Evolutionary conservation across 805 yeast genomes (phyloP).

Genomic region (Trichomonascus vanleenenianus): DNA sequence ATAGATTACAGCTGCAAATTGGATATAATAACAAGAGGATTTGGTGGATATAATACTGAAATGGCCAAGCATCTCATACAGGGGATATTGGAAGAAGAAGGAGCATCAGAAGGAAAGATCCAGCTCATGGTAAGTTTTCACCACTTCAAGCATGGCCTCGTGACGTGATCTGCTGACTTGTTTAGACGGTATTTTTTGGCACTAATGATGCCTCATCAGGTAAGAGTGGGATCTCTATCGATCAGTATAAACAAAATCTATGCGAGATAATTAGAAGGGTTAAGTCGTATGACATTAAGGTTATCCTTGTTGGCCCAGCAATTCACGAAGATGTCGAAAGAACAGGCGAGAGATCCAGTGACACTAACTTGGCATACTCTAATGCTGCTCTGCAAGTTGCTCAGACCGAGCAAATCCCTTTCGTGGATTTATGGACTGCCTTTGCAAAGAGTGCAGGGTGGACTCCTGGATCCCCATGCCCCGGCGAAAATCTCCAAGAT

Average conservation of each 20-base stretch:
- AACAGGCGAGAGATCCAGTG: not conserved
- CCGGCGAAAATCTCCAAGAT: not conserved
- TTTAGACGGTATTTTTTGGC: not conserved
- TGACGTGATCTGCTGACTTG: not conserved
- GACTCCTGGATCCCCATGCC: not conserved
- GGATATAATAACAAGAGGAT: not conserved
- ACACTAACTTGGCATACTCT: not conserved
- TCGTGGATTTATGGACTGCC: not conserved
- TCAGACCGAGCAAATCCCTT: not conserved
- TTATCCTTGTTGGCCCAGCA: not conserved
- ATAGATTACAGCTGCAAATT: not conserved
- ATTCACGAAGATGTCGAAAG: not conserved
- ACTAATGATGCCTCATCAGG: not conserved
- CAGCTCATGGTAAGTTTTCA: not conserved
- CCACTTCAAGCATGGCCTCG: not conserved
- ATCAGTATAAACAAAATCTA: not conserved
- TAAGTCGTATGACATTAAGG: not conserved
- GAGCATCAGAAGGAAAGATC: not conserved
- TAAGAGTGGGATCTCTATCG: not conserved
- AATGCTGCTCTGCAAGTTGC: not conserved
- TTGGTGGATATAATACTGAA: not conserved
- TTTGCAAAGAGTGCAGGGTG: not conserved
- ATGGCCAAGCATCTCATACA: not conserved
- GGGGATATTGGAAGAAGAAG: not conserved
- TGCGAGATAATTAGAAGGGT: not conserved